Conservation (phyloP, 129 eudicot genomes). For the Chrysanthemum lavandulifolium region DNA sequence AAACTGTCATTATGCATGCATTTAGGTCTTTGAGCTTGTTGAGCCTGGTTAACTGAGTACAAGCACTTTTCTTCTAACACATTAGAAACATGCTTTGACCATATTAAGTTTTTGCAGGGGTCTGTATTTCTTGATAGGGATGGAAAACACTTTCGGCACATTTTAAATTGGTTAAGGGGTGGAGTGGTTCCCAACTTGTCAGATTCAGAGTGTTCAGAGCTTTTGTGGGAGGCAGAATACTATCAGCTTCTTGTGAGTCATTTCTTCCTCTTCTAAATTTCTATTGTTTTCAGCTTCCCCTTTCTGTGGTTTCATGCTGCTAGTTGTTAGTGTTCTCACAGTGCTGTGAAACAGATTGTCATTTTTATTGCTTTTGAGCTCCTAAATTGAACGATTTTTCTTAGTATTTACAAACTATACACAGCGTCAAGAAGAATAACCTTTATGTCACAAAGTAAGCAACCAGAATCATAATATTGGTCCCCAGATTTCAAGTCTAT, state of each 20-base stretch:
- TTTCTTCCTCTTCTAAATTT: neutral
- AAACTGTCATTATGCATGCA: neutral
- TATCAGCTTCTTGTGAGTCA: slow-evolving; percentile 79
- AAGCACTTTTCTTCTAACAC: neutral
- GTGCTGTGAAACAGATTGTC: no score
- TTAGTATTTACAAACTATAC: no score
- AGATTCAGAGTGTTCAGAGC: slow-evolving; percentile 71
- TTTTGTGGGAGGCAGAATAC: slow-evolving; percentile 85
- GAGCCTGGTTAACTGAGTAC: neutral
- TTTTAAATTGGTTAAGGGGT: slow-evolving; percentile 92
- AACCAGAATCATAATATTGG: no score
- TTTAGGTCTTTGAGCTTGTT: slow-evolving; percentile 7
- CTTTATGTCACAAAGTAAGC: no score
- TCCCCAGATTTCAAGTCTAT: no score
- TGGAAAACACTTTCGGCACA: slow-evolving; percentile 83
- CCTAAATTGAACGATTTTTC: no score
- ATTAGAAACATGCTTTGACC: slow-evolving; percentile 20
- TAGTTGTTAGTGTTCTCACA: no score
- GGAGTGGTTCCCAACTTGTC: slow-evolving; percentile 63
- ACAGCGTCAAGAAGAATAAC: no score
- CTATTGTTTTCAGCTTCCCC: neutral
- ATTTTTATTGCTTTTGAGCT: no score
- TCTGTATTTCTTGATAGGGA: slow-evolving; percentile 91
- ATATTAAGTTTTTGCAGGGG: slow-evolving; percentile 52
- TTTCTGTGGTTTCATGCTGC: neutral